Percentiles rank a stretch among this genome's conserved stretches.
Conservation (phyloP, 2,329 filamentous ascomycete genomes). For the Cercospora brassicicola region DNA sequence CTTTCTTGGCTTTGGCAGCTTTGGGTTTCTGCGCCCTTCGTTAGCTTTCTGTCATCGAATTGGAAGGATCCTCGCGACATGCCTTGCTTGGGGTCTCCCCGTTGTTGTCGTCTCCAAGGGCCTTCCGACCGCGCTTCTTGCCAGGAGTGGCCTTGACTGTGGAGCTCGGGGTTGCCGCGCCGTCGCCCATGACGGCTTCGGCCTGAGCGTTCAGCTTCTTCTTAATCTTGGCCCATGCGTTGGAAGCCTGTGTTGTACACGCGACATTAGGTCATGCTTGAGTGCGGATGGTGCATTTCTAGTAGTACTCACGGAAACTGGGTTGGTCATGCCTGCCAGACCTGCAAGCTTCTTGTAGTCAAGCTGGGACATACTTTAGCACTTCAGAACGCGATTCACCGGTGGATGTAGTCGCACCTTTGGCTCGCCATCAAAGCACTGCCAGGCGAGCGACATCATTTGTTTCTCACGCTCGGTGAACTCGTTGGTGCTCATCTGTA, state of each 20-base stretch:
- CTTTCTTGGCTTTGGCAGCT: conserved; percentile 17
- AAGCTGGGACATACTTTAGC: conserved; percentile 20
- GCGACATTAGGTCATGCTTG: neutral
- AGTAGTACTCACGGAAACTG: conserved; percentile 19
- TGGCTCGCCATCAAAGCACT: conserved; percentile 33
- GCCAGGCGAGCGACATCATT: conserved; percentile 32
- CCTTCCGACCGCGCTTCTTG: conserved; percentile 26
- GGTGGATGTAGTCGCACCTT: conserved; percentile 43
- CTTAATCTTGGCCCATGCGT: conserved; percentile 38
- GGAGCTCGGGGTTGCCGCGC: conserved; percentile 9
- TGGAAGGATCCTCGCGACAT: neutral
- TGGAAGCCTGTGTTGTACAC: conserved; percentile 24
- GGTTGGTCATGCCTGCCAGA: conserved; percentile 29
- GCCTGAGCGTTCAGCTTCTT: conserved; percentile 35
- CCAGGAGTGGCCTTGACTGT: conserved; percentile 25
- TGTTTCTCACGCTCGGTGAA: conserved; percentile 32
- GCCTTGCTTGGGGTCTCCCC: conserved; percentile 30
- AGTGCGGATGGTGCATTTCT: neutral
- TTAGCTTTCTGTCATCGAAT: neutral
- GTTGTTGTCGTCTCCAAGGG: conserved; percentile 18
- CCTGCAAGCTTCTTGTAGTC: conserved; percentile 31
- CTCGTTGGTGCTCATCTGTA: conserved; percentile 16
- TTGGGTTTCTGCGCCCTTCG: conserved; percentile 28
- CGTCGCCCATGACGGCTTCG: conserved; percentile 7
- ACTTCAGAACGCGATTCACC: conserved; percentile 27